Evolutionary conservation across 75 land plant species (phyloP), one percentile per base, ranked within the genome.

Genomic region (Azolla pinnata): DNA sequence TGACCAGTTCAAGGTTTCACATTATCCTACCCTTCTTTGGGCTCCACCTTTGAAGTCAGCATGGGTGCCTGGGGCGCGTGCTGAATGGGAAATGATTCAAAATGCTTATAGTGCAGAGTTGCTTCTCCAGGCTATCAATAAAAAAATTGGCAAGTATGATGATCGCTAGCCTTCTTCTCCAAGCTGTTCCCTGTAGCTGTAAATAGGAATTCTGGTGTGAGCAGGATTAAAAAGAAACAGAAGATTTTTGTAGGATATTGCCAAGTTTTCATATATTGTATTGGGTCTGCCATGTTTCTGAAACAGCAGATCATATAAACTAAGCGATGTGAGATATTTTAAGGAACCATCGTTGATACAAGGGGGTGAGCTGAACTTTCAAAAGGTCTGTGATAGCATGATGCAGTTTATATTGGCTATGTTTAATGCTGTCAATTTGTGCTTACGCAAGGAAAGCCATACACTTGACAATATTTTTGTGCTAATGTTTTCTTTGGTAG

Each of bases 21-120:
- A 81, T 44, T 93, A 79, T 64, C 98, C 98, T 27, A 74, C 87
- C 75, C 75, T 93, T 2, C 64, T 85, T 17, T 93, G 96, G 98
- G 96, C 85, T 19, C 67, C 67, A 24, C 83, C 96, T 27, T 61
- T 77, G 23, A 72, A 74, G 30, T 79, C 89, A 72, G 76, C 81
- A 63, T 61, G 83, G 82, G 67, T 68, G 16, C 72, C 77, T 29
- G 72, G 78, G 12, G 64, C 73, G 45, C 63, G 75, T 40, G 69
- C 62, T 67, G 75, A 69, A 49, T 82, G 87, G 61, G 62, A 62
- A 47, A 7, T 56, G 8, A 68, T 85, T 60, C 81, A 81, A 48
- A 70, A 78, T 68, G 75, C 79, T 9, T 71, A 80, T 61, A 86
- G 84, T 17, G 87, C 96, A 53, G 90, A 93, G 25, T 62, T 53